Percentiles rank a stretch among this genome's conserved stretches.
Evolutionary conservation across 1,139 yeast species (phyloP).

Genomic region (Magnusiomyces sp.): DNA sequence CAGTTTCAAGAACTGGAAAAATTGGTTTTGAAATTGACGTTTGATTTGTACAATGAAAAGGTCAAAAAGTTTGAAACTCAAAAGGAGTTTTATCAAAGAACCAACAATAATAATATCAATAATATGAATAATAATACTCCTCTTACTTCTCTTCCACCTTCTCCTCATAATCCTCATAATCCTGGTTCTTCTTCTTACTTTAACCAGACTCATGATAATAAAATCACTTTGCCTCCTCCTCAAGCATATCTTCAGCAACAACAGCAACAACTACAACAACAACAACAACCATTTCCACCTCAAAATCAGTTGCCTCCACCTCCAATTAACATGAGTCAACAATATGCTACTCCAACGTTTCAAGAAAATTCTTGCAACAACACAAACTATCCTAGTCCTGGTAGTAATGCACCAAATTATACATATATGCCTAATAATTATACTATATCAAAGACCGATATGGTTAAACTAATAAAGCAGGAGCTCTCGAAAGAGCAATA

Average conservation of each 20-base stretch:
- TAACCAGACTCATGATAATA: not conserved
- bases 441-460: not conserved
- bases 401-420: not conserved
- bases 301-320: not conserved
- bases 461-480: not conserved
- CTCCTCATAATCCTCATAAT: not conserved
- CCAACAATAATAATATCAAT: not conserved
- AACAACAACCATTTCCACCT: not conserved
- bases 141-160: not conserved
- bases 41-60: not conserved
- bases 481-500: not conserved
- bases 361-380: not conserved
- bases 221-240: not conserved
- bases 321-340: not conserved
- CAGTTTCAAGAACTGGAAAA: constrained; percentile 1
- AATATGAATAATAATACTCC: not conserved
- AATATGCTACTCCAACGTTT: not conserved
- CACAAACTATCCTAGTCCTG: not conserved
- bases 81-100: no score
- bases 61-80: no score
- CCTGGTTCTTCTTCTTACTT: not conserved
- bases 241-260: no score
- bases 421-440: not conserved
- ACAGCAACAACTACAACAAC: not conserved
- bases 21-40: not conserved